Evolutionary conservation across 2,329 filamentous ascomycete species (phyloP), one percentile per base, ranked within the genome.

Genomic region (Aspergillus fumigatiaffinis): DNA sequence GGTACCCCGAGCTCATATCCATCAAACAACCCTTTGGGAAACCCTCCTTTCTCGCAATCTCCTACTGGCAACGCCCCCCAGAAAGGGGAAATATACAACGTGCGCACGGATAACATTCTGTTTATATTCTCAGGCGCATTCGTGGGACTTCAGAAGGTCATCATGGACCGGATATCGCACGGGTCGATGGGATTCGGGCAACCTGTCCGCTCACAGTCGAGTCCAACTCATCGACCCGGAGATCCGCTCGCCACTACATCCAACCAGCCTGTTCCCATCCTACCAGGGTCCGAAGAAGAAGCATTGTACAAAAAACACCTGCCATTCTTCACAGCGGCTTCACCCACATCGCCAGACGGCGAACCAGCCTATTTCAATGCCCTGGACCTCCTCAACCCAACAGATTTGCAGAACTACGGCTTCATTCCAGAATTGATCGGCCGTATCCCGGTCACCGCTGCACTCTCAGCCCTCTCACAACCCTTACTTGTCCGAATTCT

Each of bases 61-160:
- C 63, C 66, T 21, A 63, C 65, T 10, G 62, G 69, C 20, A 71
- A 66, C n/a, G 59, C 66, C 20, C 66, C 73, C 3, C 68, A 73
- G 51, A 87, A 85, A 70, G 80, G 80, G 21, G 85, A 87, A 60
- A 77, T 84, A 4, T 87, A 83, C 73, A 87, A 90, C 55, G 87
- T 97, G 57, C 89, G 94, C 66, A 99, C 94, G 0, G 92, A 92
- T 63, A 97, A 97, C 66, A 97, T 99, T 58, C 83, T 99, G 28
- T 99, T 99, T 76, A 92, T 99, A 46, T 96, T 94, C 72, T 95
- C 92, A 12, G 94, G 94, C 20, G 94, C 94, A 20, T 99, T 99
- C 71, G 90, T 95, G 38, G 93, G 92, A 2, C 80, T 97, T 1
- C 91, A 97, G 68, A 96, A 95, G 71, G 84, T 89, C 35, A 85